Evolutionary conservation across 1,139 yeast genomes (phyloP), one percentile per base, ranked within the genome.

Genomic region (Tardiomyces digboiensis): DNA sequence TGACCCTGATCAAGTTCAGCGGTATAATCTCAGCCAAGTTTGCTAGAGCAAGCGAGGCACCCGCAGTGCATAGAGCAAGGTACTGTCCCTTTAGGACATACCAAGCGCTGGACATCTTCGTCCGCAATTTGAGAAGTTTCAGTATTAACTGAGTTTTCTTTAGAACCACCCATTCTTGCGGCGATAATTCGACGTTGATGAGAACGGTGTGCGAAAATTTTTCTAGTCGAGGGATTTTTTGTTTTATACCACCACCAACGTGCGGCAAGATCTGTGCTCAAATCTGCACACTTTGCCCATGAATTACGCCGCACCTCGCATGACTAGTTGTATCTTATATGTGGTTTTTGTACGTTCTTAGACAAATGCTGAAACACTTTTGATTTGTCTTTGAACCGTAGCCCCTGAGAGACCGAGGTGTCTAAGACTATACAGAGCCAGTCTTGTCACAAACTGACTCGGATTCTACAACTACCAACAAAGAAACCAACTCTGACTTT

Each of bases 1-100:
- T 52, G 45, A 52, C 46, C 57, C 56, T 48, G 52, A 29, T 53
- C 57, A 54, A 54, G 57, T 54, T 54, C 57, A 50, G 47, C 56
- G 57, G 57, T 53, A 47, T 52, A 38, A 49, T 53, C 57, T 53
- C 57, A 53, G 57, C 48, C 43, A 38, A 37, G 21, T 38, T 29
- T 23, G 40, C 21, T 44, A 26, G 33, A 5, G 16, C 8, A 26
- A 26, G 33, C 33, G 12, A 26, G 33, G 46, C 49, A 46, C 49
- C 51, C 49, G 49, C 42, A 45, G 49, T 42, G 48, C 33, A 13
- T 26, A 26, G 14, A 26, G 33, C 33, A 26, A 26, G 33, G 33
- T 26, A 26, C 33, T 26, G 33, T 26, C 33, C 33, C 14, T 26
- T 26, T 26, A 26, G 33, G 33, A 26, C 33, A 26, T 26, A 26